Evolutionary conservation across 768 basidiomycete species (phyloP).

Genomic region (Chalciporus chontae): DNA sequence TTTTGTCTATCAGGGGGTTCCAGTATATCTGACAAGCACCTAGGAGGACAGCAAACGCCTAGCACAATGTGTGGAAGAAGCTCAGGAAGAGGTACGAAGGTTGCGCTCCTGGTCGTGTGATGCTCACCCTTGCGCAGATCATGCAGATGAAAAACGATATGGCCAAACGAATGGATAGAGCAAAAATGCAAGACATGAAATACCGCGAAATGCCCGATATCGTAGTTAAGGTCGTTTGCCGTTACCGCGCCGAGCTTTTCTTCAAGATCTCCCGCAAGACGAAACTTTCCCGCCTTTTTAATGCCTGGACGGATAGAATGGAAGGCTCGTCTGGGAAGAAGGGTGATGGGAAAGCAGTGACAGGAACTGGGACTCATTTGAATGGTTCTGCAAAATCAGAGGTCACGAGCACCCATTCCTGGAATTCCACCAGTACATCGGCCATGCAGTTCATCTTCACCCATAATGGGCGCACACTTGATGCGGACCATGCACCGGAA

Average conservation of each 20-base stretch:
- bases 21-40: conserved; percentile 19
- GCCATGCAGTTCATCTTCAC: conserved; percentile 83
- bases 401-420: conserved; percentile 43
- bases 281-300: conserved; percentile 77
- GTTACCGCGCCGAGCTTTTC: conserved; percentile 86
- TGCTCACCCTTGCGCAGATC: conserved; percentile 43
- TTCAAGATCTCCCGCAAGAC: conserved; percentile 93
- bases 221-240: conserved; percentile 83
- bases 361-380: conserved; percentile 28
- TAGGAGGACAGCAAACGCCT: conserved; percentile 86
- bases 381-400: conserved; percentile 54
- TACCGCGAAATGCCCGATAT: conserved; percentile 87
- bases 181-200: conserved; percentile 74
- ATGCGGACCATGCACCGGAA: conserved; percentile 80
- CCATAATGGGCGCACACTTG: conserved; percentile 75
- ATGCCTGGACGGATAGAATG: conserved; percentile 89
- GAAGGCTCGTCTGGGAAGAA: conserved; percentile 55
- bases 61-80: conserved; percentile 77
- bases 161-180: conserved; percentile 75
- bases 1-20: background rate
- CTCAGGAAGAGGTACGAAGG: conserved; percentile 69
- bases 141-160: conserved; percentile 80
- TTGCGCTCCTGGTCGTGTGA: background rate
- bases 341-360: conserved; percentile 30
- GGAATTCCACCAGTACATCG: conserved; percentile 36